Conservation (phyloP, 2,329 filamentous ascomycete genomes). For the Coniochaeta pulveracea region DNA sequence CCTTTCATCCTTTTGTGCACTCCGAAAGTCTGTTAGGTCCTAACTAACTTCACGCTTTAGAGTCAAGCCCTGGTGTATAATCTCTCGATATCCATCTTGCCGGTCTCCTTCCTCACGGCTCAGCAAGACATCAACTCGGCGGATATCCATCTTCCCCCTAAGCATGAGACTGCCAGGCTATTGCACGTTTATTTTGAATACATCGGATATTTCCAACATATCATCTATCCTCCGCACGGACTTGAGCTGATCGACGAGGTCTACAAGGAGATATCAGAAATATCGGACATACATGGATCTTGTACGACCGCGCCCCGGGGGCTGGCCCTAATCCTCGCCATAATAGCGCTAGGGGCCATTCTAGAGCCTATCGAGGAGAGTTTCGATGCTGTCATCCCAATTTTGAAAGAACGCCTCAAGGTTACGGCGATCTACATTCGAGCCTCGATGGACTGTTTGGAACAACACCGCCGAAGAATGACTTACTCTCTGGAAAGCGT, state of each 20-base stretch:
- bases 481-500: neutral
- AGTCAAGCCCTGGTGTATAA: neutral
- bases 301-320: neutral
- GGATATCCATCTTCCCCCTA: neutral
- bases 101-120: neutral
- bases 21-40: neutral
- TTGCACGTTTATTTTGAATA: neutral
- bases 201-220: constrained; percentile 1
- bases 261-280: neutral
- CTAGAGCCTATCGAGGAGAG: neutral
- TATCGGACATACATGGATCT: too few species aligned
- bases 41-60: neutral
- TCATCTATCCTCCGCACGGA: neutral
- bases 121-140: neutral
- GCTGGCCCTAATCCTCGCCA: neutral
- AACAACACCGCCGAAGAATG: constrained; percentile 1
- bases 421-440: neutral
- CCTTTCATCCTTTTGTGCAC: neutral
- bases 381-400: neutral
- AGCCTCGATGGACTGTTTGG: constrained; percentile 2
- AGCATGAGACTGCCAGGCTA: neutral
- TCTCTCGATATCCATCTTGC: neutral
- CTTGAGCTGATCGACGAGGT: constrained; percentile 1
- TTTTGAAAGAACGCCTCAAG: neutral
- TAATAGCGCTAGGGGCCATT: neutral